Conservation (phyloP, 2,329 filamentous ascomycete genomes). For the Colletotrichum tropicale region DNA sequence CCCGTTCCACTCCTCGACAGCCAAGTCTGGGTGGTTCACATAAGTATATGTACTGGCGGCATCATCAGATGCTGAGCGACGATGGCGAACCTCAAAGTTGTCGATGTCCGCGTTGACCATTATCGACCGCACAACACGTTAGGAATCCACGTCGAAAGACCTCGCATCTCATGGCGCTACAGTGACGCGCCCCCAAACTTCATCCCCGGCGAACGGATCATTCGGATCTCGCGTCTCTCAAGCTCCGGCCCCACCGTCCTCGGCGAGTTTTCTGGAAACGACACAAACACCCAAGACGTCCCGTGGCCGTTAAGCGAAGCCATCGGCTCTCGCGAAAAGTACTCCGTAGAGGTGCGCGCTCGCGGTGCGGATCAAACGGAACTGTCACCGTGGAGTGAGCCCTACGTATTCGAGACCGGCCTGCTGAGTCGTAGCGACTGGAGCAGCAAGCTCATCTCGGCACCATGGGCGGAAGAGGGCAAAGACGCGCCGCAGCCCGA, state of each 20-base stretch:
- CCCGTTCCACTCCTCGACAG: background rate
- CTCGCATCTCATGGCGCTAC: slow-evolving; percentile 52
- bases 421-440: slow-evolving; percentile 32
- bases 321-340: slow-evolving; percentile 33
- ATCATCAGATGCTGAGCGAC: no score
- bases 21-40: rapidly evolving
- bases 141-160: slow-evolving; percentile 46
- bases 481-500: slow-evolving; percentile 29
- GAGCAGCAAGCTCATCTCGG: slow-evolving; percentile 31
- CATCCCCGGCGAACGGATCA: slow-evolving; percentile 45
- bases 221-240: slow-evolving; percentile 37
- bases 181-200: slow-evolving; percentile 39
- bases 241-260: slow-evolving; percentile 10
- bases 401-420: slow-evolving; percentile 36
- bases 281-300: slow-evolving; percentile 38
- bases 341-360: slow-evolving; percentile 34
- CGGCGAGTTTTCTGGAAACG: slow-evolving; percentile 30
- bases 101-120: slow-evolving; percentile 38
- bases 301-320: slow-evolving; percentile 43
- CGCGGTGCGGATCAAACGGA: slow-evolving; percentile 24
- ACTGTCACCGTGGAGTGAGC: slow-evolving; percentile 29
- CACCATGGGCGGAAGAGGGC: slow-evolving; percentile 30
- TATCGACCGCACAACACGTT: slow-evolving; percentile 35
- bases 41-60: rapidly evolving
- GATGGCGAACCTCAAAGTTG: background rate